Base-by-base conservation (phyloP, 1,139 yeast genomes). In the Candida glucosophila region DNA sequence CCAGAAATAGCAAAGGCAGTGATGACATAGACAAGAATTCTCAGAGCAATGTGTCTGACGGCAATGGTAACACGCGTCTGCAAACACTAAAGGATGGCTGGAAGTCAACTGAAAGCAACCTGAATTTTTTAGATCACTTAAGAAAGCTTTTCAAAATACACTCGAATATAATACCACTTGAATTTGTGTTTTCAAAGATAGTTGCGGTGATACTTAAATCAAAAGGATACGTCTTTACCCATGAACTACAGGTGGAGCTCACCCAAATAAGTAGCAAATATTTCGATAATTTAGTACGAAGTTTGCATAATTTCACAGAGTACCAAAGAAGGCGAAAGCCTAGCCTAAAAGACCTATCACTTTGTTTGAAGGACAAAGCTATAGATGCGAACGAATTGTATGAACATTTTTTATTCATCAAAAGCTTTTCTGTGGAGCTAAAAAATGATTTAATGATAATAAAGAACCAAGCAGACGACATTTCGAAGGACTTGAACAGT, bases 281-380 rank as follows among this genome's bases (percentile, higher is more conserved):
- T 42, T 53, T 82, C 41, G 55, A 66, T 34, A 58, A 59, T 15
- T 36, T 79, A 27, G 47, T 67, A 5, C 41, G 49, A 5, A 56
- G 65, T 23, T 47, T 83, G 22, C 72, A 69, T 29, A 66, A 67
- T 32, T 49, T 74, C 18, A 64, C 79, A 3, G 76, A 71, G 32
- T 52, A 74, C n/a, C 95, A 85, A 49, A 58, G 95, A 38, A 62
- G 93, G 28, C 53, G 61, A 14, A 48, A 49, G 15, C 82, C 90
- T 1, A 58, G 82, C 1, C 49, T 71, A 15, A 60, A 60, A 12
- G 95, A 83, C 46, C 34, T 79, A 3, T 55, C 60, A 17, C 43
- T 76, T 23, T 47, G 77, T 30, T 41, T 78, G 13, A 47, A 58
- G 23, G 58, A 68, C 48, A 67, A 46, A 20, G 55, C 62, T 12